These are phyloP conservation scores for Jaminaea rosea DNA, from an alignment of 1,284 basidiomycete genomes.

Conservation along the genomic window DNA sequence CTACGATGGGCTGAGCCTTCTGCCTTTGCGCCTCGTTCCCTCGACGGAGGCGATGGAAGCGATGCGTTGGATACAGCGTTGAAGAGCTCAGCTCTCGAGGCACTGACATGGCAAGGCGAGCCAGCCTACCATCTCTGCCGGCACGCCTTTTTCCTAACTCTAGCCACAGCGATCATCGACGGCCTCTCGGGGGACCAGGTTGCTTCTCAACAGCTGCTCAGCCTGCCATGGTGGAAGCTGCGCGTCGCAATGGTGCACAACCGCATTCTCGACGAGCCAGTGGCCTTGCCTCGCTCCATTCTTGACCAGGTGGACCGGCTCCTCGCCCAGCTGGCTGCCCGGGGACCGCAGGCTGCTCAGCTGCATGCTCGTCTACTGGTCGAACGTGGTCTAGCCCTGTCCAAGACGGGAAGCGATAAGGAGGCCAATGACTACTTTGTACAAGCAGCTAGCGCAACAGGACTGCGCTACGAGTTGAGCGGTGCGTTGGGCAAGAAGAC, in stretches of 20 bases:
- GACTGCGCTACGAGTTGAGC: constrained; percentile 79
- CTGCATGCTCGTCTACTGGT: constrained; percentile 64
- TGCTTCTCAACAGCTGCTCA: constrained; percentile 8
- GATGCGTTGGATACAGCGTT: constrained; percentile 53
- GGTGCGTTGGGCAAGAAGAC: constrained; percentile 89
- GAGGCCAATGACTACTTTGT: constrained; percentile 71
- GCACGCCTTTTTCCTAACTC: constrained; percentile 63
- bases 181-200: constrained; percentile 36
- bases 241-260: constrained; percentile 68
- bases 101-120: constrained; percentile 77
- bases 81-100: constrained; percentile 60
- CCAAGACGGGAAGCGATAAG: constrained; percentile 66
- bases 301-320: constrained; percentile 55
- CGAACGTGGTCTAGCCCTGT: constrained; percentile 72
- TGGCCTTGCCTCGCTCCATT: constrained; percentile 55
- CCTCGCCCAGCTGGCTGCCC: constrained; percentile 31
- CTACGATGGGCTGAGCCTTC: constrained; percentile 49
- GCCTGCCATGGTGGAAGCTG: constrained; percentile 61
- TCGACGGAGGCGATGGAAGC: constrained; percentile 48
- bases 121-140: constrained; percentile 86
- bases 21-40: constrained; percentile 51
- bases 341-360: constrained; percentile 47
- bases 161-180: constrained; percentile 65
- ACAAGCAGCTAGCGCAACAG: constrained; percentile 65
- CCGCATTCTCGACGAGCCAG: constrained; percentile 76